Evolutionary conservation across 1,139 yeast species (phyloP).

Genomic region (Suhomyces atakaporum): DNA sequence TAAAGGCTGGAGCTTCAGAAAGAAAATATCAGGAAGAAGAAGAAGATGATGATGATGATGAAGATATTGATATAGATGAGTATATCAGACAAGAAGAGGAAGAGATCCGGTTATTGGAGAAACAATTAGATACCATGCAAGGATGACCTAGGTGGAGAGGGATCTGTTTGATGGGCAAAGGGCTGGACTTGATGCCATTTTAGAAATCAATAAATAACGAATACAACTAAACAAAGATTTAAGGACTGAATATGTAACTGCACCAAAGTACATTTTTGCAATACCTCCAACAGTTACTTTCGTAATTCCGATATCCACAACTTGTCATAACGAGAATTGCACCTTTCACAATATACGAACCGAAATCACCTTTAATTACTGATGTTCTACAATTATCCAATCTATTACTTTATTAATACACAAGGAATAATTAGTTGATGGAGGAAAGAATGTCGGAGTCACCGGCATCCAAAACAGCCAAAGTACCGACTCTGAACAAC

Average conservation of each 20-base stretch:
- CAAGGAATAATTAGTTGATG: slow-evolving; percentile 22
- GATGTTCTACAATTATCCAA: slow-evolving; percentile 1
- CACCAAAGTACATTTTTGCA: too few species aligned
- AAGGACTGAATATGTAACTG: too few species aligned
- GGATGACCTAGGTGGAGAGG: too few species aligned
- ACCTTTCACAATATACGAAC: too few species aligned
- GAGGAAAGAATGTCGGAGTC: slow-evolving; percentile 95
- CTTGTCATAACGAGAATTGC: too few species aligned
- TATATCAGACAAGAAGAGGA: slow-evolving; percentile 36
- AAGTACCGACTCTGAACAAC: slow-evolving; percentile 99
- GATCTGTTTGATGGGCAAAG: neutral
- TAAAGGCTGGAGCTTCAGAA: slow-evolving; percentile 19
- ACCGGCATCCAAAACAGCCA: slow-evolving; percentile 97
- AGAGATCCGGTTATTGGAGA: slow-evolving; percentile 36
- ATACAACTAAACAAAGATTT: too few species aligned
- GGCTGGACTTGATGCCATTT: too few species aligned
- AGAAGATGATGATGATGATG: slow-evolving; percentile 29
- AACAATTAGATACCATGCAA: slow-evolving; percentile 24
- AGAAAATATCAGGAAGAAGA: too few species aligned
- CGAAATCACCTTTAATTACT: too few species aligned
- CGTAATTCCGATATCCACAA: too few species aligned
- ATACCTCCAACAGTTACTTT: too few species aligned
- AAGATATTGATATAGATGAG: slow-evolving; percentile 37
- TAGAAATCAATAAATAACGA: too few species aligned
- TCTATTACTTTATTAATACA: slow-evolving; percentile 16